These are phyloP conservation scores for Claviceps maximensis DNA, from an alignment of 2,329 filamentous ascomycete genomes.

Conservation along the genomic window DNA sequence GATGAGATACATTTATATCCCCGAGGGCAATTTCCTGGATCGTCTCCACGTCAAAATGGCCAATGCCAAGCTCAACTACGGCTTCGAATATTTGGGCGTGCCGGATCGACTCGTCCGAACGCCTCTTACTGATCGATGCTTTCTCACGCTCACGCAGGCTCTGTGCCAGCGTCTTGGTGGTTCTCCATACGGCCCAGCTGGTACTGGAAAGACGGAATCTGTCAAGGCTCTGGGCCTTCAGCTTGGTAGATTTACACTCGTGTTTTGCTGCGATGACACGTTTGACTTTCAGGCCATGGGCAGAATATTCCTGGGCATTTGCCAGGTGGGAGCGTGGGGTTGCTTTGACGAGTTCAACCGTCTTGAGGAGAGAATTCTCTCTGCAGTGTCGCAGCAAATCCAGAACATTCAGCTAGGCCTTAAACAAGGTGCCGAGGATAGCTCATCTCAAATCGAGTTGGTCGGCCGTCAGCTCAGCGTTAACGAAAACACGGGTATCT, in stretches of 20 bases:
- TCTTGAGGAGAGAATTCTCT: constrained; percentile 92
- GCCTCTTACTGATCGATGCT: constrained; percentile 93
- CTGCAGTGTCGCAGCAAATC: constrained; percentile 96
- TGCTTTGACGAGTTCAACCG: constrained; percentile 99
- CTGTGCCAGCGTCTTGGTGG: constrained; percentile 90
- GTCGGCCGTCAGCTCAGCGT: constrained; percentile 83
- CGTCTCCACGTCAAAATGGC: constrained; percentile 91
- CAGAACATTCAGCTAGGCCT: constrained; percentile 98
- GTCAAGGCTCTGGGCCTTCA: constrained; percentile 96
- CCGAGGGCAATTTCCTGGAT: constrained; percentile 68
- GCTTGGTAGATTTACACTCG: constrained; percentile 90
- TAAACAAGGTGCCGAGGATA: constrained; percentile 69
- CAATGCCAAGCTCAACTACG: constrained; percentile 88
- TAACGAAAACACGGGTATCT: constrained; percentile 89
- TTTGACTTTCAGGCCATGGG: constrained; percentile 99
- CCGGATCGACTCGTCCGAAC: constrained; percentile 93
- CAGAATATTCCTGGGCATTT: constrained; percentile 96
- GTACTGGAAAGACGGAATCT: constrained; percentile 97
- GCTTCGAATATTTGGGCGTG: constrained; percentile 95
- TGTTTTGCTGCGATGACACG: constrained; percentile 98
- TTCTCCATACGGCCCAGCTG: constrained; percentile 91
- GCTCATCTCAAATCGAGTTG: constrained; percentile 82
- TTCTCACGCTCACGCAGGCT: constrained; percentile 92
- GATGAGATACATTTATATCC: constrained; percentile 88
- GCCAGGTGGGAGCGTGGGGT: constrained; percentile 97